Conservation (phyloP, 257 asterid genomes). For the Capsicum baccatum region DNA sequence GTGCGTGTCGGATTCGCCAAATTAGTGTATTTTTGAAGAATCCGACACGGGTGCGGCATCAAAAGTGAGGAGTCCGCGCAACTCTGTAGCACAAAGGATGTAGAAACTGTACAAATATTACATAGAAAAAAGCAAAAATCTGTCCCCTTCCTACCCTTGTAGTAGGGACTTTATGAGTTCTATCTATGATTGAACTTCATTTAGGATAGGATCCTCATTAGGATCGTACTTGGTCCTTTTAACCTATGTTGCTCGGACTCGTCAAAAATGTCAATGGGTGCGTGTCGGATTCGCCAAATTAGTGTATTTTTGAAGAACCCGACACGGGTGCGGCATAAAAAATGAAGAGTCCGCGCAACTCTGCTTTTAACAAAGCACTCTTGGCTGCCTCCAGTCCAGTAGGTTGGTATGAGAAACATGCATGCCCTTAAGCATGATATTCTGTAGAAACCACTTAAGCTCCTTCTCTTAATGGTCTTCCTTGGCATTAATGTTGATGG, state of each 20-base stretch:
- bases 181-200: slow-evolving; percentile 6
- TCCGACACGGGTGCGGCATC: too few relatives aligned
- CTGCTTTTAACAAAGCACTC: background rate
- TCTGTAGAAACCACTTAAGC: background rate
- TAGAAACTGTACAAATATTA: background rate
- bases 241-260: too few relatives aligned
- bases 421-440: background rate
- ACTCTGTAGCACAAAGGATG: background rate
- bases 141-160: background rate
- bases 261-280: too few relatives aligned
- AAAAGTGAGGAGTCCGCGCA: too few relatives aligned
- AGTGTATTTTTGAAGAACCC: too few relatives aligned
- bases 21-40: too few relatives aligned
- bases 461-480: slow-evolving; percentile 13
- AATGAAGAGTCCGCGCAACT: too few relatives aligned
- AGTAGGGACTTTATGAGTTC: slow-evolving; percentile 5
- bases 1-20: too few relatives aligned
- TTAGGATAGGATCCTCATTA: slow-evolving; percentile 1
- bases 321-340: too few relatives aligned
- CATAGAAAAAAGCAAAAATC: background rate
- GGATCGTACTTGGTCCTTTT: too few relatives aligned
- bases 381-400: background rate
- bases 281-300: too few relatives aligned
- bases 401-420: background rate
- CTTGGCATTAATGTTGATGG: background rate